Conservation (phyloP, 2,329 filamentous ascomycete genomes). For the Plectosphaerella plurivora region DNA sequence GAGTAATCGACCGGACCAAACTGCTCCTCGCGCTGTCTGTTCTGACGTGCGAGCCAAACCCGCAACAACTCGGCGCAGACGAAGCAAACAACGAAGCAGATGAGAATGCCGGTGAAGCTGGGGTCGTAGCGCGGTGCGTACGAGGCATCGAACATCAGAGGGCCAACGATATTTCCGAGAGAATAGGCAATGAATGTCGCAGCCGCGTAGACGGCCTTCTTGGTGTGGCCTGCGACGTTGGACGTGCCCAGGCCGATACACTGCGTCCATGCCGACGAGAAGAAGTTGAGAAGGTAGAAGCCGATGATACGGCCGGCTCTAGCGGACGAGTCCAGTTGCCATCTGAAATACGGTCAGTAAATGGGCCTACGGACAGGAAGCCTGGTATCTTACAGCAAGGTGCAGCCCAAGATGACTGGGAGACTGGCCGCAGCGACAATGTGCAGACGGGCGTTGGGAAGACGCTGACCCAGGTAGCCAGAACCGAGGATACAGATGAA, state of each 20-base stretch:
- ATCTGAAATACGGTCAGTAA: slow-evolving; percentile 6
- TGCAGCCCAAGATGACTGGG: slow-evolving; percentile 23
- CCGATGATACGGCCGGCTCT: slow-evolving; percentile 19
- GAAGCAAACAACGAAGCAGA: slow-evolving; percentile 24
- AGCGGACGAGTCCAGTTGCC: slow-evolving; percentile 16
- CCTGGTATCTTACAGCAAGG: slow-evolving; percentile 16
- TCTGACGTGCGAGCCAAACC: slow-evolving; percentile 20
- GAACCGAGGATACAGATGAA: slow-evolving; percentile 23
- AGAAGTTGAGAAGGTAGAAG: slow-evolving; percentile 24
- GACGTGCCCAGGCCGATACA: slow-evolving; percentile 14
- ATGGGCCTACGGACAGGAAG: neutral
- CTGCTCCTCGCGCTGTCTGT: slow-evolving; percentile 20
- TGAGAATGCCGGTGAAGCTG: slow-evolving; percentile 24
- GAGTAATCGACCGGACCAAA: slow-evolving; percentile 24
- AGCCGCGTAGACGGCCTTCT: slow-evolving; percentile 19
- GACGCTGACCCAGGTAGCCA: slow-evolving; percentile 18
- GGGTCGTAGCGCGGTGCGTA: slow-evolving; percentile 24
- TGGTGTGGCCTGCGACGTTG: slow-evolving; percentile 14
- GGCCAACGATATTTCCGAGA: slow-evolving; percentile 26
- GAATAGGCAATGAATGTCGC: slow-evolving; percentile 27
- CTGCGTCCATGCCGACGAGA: slow-evolving; percentile 22
- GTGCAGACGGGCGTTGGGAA: slow-evolving; percentile 18
- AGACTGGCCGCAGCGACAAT: slow-evolving; percentile 18
- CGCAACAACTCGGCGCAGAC: slow-evolving; percentile 22
- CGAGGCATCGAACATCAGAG: slow-evolving; percentile 22